Conservation (phyloP, 192 early-diverging fungal species). For the Kickxella alabastrina region DNA sequence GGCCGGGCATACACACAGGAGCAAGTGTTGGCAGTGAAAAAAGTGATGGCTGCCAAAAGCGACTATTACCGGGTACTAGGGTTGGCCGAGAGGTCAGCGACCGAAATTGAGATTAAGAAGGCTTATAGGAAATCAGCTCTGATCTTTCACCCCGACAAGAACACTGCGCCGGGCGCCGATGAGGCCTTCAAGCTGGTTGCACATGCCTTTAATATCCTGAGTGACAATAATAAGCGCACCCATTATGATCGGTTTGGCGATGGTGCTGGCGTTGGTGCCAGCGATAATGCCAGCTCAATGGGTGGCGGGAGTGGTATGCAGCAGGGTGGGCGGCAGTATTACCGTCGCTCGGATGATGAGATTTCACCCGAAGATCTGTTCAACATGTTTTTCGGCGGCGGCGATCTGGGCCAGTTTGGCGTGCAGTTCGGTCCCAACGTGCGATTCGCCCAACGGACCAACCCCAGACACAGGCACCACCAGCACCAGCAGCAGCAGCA, state of each 20-base stretch:
- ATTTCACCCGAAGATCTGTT: constrained; percentile 92
- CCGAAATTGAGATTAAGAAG: constrained; percentile 84
- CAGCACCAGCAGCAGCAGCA: constrained; percentile 28
- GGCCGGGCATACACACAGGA: constrained; percentile 67
- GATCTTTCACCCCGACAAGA: constrained; percentile 95
- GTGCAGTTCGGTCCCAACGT: constrained; percentile 33
- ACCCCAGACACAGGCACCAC: constrained; percentile 39
- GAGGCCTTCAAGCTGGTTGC: constrained; percentile 96
- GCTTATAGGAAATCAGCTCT: constrained; percentile 93
- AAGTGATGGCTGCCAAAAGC: constrained; percentile 65
- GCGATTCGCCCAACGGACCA: constrained; percentile 12
- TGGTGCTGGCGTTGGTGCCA: constrained; percentile 51
- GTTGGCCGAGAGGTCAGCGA: constrained; percentile 63
- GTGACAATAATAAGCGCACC: constrained; percentile 78
- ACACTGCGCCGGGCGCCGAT: constrained; percentile 89
- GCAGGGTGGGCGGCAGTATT: background rate
- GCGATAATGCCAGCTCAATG: constrained; percentile 6
- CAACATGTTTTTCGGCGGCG: constrained; percentile 94
- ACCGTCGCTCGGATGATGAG: constrained; percentile 58
- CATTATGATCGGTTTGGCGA: constrained; percentile 84
- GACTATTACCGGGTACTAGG: constrained; percentile 85
- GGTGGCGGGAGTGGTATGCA: background rate
- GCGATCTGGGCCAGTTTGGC: constrained; percentile 53
- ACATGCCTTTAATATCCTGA: constrained; percentile 85
- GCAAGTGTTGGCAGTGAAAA: constrained; percentile 73